These are phyloP conservation scores for Amanita rimosa DNA, from an alignment of 768 basidiomycete genomes.

Conservation along the genomic window DNA sequence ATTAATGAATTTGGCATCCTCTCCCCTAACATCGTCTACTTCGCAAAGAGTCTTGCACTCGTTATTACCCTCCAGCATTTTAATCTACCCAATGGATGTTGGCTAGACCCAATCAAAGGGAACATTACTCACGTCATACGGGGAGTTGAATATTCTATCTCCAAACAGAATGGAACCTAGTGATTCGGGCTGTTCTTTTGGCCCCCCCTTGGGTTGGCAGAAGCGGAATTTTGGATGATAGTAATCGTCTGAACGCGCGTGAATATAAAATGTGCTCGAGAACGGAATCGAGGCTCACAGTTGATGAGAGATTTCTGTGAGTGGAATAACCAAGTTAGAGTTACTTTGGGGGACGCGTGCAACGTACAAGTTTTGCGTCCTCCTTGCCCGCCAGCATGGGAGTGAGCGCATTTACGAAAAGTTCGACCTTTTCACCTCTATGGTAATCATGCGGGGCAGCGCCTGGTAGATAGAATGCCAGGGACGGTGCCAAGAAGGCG, in stretches of 20 bases:
- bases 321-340: constrained; percentile 1
- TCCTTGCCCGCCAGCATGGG: constrained; percentile 66
- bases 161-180: constrained; percentile 94
- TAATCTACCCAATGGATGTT: constrained; percentile 35
- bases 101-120: not conserved
- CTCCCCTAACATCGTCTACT: constrained; percentile 37
- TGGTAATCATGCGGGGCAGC: constrained; percentile 81
- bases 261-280: not conserved
- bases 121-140: constrained; percentile 59
- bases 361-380: constrained; percentile 63
- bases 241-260: constrained; percentile 64
- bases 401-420: constrained; percentile 83
- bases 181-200: constrained; percentile 68
- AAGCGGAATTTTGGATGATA: constrained; percentile 83
- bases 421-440: constrained; percentile 59
- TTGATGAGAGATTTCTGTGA: constrained; percentile 83
- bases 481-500: constrained; percentile 15
- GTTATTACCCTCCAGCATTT: constrained; percentile 66
- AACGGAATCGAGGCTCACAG: constrained; percentile 35
- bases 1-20: constrained; percentile 84
- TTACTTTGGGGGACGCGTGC: not conserved
- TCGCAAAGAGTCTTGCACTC: constrained; percentile 74
- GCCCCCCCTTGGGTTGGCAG: constrained; percentile 69
- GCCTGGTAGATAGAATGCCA: constrained; percentile 87
- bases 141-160: constrained; percentile 87